Base-by-base conservation (phyloP, 2,329 filamentous ascomycete genomes). In the Sporothrix inflata region DNA sequence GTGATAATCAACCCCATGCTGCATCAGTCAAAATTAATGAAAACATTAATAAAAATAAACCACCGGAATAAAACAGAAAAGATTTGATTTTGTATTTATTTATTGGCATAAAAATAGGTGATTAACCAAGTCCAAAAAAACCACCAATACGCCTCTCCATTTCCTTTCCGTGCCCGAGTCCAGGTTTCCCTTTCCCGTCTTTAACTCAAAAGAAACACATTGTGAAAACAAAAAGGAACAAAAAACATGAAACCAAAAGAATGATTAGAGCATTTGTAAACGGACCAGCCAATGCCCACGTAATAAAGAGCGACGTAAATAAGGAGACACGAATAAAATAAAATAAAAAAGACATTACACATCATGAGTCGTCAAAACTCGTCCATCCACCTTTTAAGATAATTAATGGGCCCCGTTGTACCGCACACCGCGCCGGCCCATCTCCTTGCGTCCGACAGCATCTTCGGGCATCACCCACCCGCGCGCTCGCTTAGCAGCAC, bases 381-480 rank as follows among this genome's bases (percentile, higher is more conserved):
- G 4, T 19, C 47, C 30, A 4, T 1, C n/a, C n/a, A n/a, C n/a
- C n/a, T 34, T 3, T 34, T 34, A 3, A 34, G 30, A 6, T 3
- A 34, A 34, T 27, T 21, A 73, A 3, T 68, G 49, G 6, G 40
- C 40, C 16, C 66, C 83, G 24, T 84, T 83, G 72, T 91, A 90
- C 73, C 85, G 82, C 49, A 91, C 88, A 19, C 89, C 89, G 72
- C 89, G 84, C 83, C 88, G 90, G 5, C 90, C 90, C 69, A 91
- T 84, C 83, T 94, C 92, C 82, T 92, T 90, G 77, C 91, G 85
- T 9, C 90, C 89, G 12, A 94, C 84, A 3, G 89, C 85, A 77
- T 94, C 92, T 77, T 94, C 91, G 1, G 92, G 92, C 82, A 89
- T 87, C 0, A 93, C 87, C 92, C 92, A 94, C 0, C 92, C 92